Evolutionary conservation across 2,329 filamentous ascomycete species (phyloP).

Genomic region (Akanthomyces muscarius): DNA sequence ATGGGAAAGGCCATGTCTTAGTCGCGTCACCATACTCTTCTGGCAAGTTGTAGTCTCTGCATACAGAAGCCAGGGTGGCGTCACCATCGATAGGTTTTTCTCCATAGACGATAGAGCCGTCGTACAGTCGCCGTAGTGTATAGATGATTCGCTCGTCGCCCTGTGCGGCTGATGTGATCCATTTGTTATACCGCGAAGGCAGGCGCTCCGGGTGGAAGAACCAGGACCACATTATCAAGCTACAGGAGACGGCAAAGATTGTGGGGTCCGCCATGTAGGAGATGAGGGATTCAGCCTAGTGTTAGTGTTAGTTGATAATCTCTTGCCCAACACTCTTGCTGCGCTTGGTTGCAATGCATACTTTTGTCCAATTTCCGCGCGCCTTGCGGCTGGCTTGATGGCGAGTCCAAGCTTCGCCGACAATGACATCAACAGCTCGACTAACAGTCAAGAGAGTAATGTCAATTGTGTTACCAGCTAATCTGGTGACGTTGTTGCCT

Average conservation of each 20-base stretch:
- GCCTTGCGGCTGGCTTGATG: constrained; percentile 42
- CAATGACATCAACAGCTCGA: constrained; percentile 66
- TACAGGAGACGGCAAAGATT: constrained; percentile 69
- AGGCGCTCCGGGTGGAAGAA: constrained; percentile 70
- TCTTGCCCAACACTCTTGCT: background rate
- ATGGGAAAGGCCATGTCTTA: constrained; percentile 69
- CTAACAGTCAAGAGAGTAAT: constrained; percentile 72
- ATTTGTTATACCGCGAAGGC: constrained; percentile 70
- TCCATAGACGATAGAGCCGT: constrained; percentile 65
- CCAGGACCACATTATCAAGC: constrained; percentile 85
- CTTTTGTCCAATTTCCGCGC: constrained; percentile 42
- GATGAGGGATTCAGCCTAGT: constrained; percentile 30
- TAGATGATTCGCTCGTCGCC: constrained; percentile 72
- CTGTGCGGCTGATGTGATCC: constrained; percentile 74
- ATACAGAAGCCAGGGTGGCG: constrained; percentile 65
- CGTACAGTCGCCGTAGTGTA: constrained; percentile 63
- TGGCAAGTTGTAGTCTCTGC: constrained; percentile 65
- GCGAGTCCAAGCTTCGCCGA: constrained; percentile 61
- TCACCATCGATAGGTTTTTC: constrained; percentile 65
- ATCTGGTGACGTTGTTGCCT: constrained; percentile 20
- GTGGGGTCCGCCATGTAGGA: constrained; percentile 53
- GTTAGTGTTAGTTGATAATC: background rate
- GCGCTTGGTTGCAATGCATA: constrained; percentile 29
- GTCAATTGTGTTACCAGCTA: constrained; percentile 72
- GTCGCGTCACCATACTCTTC: constrained; percentile 68